These are phyloP conservation scores for Balakata baccata DNA, from an alignment of 345 rosid genomes.

Conservation along the genomic window DNA sequence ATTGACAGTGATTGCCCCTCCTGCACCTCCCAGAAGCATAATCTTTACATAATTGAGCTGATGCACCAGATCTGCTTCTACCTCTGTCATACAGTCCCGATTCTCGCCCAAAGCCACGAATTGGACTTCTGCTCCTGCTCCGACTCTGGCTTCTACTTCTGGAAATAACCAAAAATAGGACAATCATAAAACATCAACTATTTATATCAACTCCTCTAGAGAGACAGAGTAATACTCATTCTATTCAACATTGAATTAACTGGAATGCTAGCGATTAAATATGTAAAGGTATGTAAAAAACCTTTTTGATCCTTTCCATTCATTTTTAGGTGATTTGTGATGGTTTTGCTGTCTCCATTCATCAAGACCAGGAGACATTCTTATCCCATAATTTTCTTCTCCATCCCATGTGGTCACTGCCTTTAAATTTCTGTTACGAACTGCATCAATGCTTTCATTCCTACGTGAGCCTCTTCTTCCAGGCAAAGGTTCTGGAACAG, in stretches of 20 bases:
- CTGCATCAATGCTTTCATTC: slow-evolving; percentile 39
- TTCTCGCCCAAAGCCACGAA: slow-evolving; percentile 52
- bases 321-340: slow-evolving; percentile 57
- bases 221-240: neutral
- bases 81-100: slow-evolving; percentile 55
- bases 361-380: slow-evolving; percentile 77
- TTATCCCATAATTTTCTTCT: slow-evolving; percentile 49
- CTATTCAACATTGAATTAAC: neutral
- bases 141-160: slow-evolving; percentile 51
- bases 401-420: slow-evolving; percentile 34
- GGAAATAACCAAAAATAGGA: slow-evolving; percentile 11
- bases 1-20: slow-evolving; percentile 57
- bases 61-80: slow-evolving; percentile 47
- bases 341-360: slow-evolving; percentile 62
- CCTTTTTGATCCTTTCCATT: slow-evolving; percentile 57
- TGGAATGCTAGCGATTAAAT: neutral
- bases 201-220: neutral
- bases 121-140: slow-evolving; percentile 78
- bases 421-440: slow-evolving; percentile 30
- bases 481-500: slow-evolving; percentile 47
- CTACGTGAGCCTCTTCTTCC: slow-evolving; percentile 52
- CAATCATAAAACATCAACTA: slow-evolving; percentile 1
- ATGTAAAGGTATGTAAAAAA: slow-evolving; percentile 12
- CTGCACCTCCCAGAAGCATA: slow-evolving; percentile 68
- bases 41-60: slow-evolving; percentile 57